Conservation (phyloP, 2,329 filamentous ascomycete genomes). For the Nothophoma quercina region DNA sequence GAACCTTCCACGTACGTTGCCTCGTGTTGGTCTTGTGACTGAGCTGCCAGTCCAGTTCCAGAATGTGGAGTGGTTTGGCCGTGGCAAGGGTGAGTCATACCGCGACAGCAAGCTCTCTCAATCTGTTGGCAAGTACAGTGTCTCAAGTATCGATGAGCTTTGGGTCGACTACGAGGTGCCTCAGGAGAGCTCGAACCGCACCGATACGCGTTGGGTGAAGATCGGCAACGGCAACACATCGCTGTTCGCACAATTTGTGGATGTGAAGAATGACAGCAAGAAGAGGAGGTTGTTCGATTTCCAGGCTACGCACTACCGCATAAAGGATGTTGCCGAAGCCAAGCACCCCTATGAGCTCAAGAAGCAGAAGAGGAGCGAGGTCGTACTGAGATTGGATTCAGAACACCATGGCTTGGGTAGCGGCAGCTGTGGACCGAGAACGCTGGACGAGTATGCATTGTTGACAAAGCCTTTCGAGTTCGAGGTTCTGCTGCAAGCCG, state of each 20-base stretch:
- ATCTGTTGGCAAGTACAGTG: slow-evolving; percentile 58
- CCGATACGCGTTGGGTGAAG: slow-evolving; percentile 65
- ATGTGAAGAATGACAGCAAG: slow-evolving; percentile 18
- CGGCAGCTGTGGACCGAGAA: slow-evolving; percentile 67
- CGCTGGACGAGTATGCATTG: slow-evolving; percentile 51
- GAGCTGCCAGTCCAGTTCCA: slow-evolving; percentile 58
- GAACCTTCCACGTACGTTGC: slow-evolving; percentile 62
- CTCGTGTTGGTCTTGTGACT: slow-evolving; percentile 68
- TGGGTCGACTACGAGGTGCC: slow-evolving; percentile 70
- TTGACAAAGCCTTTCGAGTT: slow-evolving; percentile 50
- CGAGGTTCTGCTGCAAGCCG: slow-evolving; percentile 35
- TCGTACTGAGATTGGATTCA: slow-evolving; percentile 67
- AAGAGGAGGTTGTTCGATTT: slow-evolving; percentile 54
- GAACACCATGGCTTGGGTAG: slow-evolving; percentile 69
- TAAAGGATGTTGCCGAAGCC: slow-evolving; percentile 63
- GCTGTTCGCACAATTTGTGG: slow-evolving; percentile 41
- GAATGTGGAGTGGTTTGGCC: slow-evolving; percentile 66
- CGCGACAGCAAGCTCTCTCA: slow-evolving; percentile 70
- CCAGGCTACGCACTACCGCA: slow-evolving; percentile 62
- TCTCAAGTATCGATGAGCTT: slow-evolving; percentile 56
- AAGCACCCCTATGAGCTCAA: slow-evolving; percentile 70
- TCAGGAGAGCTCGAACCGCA: slow-evolving; percentile 72
- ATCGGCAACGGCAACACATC: slow-evolving; percentile 23
- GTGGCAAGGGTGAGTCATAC: slow-evolving; percentile 72
- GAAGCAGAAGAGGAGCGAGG: slow-evolving; percentile 61